phyloP scores from a whole-genome alignment of 2,329 filamentous ascomycete species.

The Aspergillus sojae region DNA sequence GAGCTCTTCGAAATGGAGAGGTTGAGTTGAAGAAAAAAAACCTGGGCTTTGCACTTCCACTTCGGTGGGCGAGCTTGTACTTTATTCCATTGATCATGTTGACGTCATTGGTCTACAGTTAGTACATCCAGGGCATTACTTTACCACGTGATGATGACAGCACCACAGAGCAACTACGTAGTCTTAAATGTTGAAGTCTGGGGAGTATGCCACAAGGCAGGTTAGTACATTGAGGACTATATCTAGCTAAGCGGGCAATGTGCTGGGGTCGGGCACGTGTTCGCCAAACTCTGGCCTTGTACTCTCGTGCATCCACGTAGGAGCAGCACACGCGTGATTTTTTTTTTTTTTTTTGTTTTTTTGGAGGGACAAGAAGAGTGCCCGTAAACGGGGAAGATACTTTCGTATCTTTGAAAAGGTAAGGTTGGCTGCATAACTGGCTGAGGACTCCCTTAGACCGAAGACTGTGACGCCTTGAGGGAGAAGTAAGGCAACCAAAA shows the following conservation, averaged over 20 bases:
- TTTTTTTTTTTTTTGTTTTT: too few species aligned
- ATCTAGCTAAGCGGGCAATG: neutral
- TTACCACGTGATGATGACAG: conserved; percentile 3
- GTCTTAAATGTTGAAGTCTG: neutral
- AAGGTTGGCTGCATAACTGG: neutral
- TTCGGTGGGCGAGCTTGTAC: neutral
- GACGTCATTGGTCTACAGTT: conserved; percentile 25
- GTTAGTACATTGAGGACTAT: neutral
- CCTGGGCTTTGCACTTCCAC: neutral
- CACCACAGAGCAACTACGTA: neutral
- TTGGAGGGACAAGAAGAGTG: neutral
- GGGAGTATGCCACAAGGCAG: neutral
- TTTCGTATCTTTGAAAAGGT: neutral
- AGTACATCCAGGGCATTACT: neutral
- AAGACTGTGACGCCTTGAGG: neutral
- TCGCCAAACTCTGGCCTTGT: neutral
- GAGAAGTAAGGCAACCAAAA: neutral
- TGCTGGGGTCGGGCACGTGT: neutral
- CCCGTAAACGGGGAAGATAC: neutral
- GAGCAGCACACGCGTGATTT: neutral
- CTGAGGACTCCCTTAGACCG: neutral
- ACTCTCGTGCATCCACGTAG: neutral
- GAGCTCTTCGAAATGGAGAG: neutral
- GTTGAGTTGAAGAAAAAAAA: neutral
- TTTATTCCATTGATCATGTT: conserved; percentile 23